Evolutionary conservation across 2,329 filamentous ascomycete genomes (phyloP).

Genomic region (Sporothrix brunneoviolacea): DNA sequence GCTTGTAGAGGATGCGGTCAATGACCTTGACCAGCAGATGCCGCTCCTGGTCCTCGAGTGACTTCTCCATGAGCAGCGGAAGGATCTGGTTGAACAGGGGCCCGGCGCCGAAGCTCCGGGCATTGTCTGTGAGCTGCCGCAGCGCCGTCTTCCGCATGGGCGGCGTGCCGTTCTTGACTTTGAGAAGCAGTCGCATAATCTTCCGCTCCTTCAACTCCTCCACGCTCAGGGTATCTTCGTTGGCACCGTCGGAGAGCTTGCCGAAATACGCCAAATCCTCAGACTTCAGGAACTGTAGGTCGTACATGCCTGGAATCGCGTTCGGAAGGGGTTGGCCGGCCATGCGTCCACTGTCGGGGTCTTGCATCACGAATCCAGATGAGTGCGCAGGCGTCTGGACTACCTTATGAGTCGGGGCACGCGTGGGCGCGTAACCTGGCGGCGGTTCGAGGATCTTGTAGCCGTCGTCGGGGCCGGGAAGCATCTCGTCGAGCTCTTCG

Average conservation of each 20-base stretch:
- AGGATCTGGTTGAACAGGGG: constrained; percentile 96
- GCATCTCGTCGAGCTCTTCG: constrained; percentile 86
- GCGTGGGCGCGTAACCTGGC: constrained; percentile 81
- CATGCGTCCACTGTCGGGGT: constrained; percentile 74
- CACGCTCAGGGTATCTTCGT: constrained; percentile 85
- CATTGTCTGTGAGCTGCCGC: constrained; percentile 95
- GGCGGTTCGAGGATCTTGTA: constrained; percentile 90
- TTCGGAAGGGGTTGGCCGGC: constrained; percentile 88
- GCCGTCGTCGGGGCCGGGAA: constrained; percentile 80
- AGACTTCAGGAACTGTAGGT: constrained; percentile 95
- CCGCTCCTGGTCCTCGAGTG: constrained; percentile 92
- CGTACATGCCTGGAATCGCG: constrained; percentile 91
- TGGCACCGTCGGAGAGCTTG: constrained; percentile 88
- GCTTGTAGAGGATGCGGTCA: constrained; percentile 95
- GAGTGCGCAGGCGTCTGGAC: constrained; percentile 68
- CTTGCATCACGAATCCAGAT: constrained; percentile 94
- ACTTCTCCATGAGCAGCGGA: constrained; percentile 96
- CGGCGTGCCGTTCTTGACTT: constrained; percentile 98
- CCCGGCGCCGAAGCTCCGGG: constrained; percentile 88
- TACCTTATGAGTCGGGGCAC: constrained; percentile 68
- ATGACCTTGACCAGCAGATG: constrained; percentile 99
- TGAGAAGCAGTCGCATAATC: constrained; percentile 93
- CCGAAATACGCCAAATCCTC: constrained; percentile 99
- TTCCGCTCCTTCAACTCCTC: constrained; percentile 97
- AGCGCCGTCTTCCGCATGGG: constrained; percentile 98